phyloP scores from a whole-genome alignment of 177 flowering plant species.

The Vitis hybrid region DNA sequence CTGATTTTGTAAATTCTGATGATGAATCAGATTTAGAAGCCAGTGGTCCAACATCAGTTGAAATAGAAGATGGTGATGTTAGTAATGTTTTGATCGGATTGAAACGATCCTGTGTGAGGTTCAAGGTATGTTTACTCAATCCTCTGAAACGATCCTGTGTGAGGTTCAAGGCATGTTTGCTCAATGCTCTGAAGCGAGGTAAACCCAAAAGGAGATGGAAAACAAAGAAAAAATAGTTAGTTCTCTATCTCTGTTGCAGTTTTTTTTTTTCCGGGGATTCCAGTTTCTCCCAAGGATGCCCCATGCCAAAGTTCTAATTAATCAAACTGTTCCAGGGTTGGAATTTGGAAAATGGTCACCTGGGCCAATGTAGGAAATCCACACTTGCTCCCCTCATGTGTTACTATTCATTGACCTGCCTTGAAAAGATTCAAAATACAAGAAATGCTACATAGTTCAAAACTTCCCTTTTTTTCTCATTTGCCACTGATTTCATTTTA shows the following conservation, averaged over 20 bases:
- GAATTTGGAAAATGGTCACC: neutral
- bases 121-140: neutral
- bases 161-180: constrained; percentile 60
- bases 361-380: neutral
- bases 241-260: no score
- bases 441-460: neutral
- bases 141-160: neutral
- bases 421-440: neutral
- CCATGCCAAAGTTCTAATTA: neutral
- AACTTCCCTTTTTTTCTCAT: neutral
- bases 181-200: neutral
- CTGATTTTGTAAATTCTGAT: constrained; percentile 54
- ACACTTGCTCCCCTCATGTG: neutral
- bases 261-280: no score
- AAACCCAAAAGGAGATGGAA: neutral
- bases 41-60: constrained; percentile 12
- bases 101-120: constrained; percentile 27
- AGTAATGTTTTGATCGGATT: constrained; percentile 51
- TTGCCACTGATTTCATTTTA: neutral
- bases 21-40: constrained; percentile 49
- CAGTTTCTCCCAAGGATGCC: neutral
- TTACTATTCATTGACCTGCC: neutral
- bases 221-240: neutral
- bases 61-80: constrained; percentile 37
- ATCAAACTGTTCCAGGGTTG: neutral